Evolutionary conservation across 2,329 filamentous ascomycete species (phyloP), one percentile per base, ranked within the genome.

Genomic region (Ascochyta rabiei): DNA sequence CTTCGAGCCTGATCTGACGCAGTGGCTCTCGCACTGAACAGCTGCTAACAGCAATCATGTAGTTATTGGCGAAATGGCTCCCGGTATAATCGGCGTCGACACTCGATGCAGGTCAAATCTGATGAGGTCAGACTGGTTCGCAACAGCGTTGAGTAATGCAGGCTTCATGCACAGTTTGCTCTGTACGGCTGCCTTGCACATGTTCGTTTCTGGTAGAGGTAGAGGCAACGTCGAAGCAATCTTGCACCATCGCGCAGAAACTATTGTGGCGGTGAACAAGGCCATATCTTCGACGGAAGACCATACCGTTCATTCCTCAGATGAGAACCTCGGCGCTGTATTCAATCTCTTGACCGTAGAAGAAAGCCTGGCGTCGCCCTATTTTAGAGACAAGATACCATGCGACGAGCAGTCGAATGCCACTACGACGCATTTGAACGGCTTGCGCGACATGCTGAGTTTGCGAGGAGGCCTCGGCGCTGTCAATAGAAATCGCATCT

Each of bases 91-190:
- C 40, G 69, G 71, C n/a, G 66, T 75, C 42, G 73, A 75, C 42
- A 58, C 75, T 50, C 68, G 68, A 26, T 61, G 68, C 43, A 67
- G 67, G 23, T 75, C 71, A 3, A 65, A 68, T 23, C 48, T 74
- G 45, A 74, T 75, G 67, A 68, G 61, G 33, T 71, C 68, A 33
- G 67, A 73, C 21, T 76, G 73, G 72, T 73, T 74, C 49, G 67
- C 69, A 40, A 73, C 67, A 16, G 73, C 73, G 9, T 60, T 73
- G 38, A 60, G 59, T 35, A 71, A 74, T 54, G 31, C 53, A 40
- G 72, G 69, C n/a, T 76, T 76, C 51, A 75, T 76, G 72, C 70
- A 76, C 42, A 74, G 72, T 57, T 59, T 76, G 57, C 68, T 76
- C 6, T 70, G 70, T 41, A 72, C 71, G 15, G 61, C 64, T 37